These are phyloP conservation scores for Erythrophleum fordii DNA, from an alignment of 306 rosid species.

Conservation along the genomic window DNA sequence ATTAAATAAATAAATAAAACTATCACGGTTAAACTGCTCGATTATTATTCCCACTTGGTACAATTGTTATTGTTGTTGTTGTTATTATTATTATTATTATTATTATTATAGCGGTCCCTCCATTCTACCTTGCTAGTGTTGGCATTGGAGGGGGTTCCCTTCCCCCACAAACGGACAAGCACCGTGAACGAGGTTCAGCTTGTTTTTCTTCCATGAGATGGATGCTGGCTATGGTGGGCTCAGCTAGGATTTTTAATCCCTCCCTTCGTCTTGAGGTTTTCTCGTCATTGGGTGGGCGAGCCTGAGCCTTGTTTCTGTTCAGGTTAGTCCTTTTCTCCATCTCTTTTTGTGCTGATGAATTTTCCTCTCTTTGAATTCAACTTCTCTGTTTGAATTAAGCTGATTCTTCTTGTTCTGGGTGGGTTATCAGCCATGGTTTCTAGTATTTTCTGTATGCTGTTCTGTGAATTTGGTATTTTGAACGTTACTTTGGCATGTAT, in stretches of 20 bases:
- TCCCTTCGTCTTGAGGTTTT: conserved; percentile 13
- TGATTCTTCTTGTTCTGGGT: conserved; percentile 2
- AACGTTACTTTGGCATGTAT: background rate
- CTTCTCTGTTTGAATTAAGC: conserved; percentile 4
- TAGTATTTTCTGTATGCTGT: background rate
- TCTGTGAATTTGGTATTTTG: conserved; percentile 20
- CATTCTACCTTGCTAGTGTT: conserved; percentile 35
- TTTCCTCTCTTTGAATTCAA: background rate
- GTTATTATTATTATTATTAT: conserved; percentile 13
- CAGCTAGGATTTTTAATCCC: conserved; percentile 45
- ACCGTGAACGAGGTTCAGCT: conserved; percentile 47
- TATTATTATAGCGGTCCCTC: conserved; percentile 54
- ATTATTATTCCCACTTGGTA: conserved; percentile 15
- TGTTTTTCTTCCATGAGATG: conserved; percentile 38
- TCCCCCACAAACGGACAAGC: conserved; percentile 35
- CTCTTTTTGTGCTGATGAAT: background rate
- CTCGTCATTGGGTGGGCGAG: conserved; percentile 38
- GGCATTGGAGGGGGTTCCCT: conserved; percentile 36
- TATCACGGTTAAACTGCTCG: no score
- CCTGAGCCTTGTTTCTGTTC: conserved; percentile 25
- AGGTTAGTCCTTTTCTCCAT: conserved; percentile 47
- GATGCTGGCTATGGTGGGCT: conserved; percentile 32
- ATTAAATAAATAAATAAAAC: background rate
- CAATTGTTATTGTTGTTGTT: conserved; percentile 3
- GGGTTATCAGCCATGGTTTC: conserved; percentile 9